These are phyloP conservation scores for Colletotrichum phormii DNA, from an alignment of 2,329 filamentous ascomycete genomes.

Conservation along the genomic window DNA sequence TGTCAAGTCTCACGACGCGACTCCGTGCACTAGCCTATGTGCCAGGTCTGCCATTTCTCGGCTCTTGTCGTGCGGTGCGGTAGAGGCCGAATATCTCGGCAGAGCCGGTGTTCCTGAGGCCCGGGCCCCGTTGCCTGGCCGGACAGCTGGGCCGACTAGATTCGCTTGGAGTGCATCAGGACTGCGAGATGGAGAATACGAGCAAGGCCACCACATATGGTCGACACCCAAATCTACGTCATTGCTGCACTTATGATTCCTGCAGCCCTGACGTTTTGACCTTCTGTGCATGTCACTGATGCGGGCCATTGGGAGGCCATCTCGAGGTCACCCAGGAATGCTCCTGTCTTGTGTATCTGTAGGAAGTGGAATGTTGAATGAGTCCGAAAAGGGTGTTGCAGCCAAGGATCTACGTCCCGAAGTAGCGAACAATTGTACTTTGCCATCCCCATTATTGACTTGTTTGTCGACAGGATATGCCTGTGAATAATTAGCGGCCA, in stretches of 20 bases:
- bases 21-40: conserved; percentile 12
- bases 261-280: conserved; percentile 4
- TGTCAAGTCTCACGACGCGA: not conserved
- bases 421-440: conserved; percentile 7
- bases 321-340: conserved; percentile 21
- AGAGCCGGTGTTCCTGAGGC: conserved; percentile 22
- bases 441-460: conserved; percentile 5
- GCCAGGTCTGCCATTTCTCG: conserved; percentile 7
- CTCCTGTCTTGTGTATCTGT: conserved; percentile 12
- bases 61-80: conserved; percentile 11
- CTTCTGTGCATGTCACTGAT: not conserved
- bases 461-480: conserved; percentile 8
- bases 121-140: conserved; percentile 25
- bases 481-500: conserved; percentile 1
- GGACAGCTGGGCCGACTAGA: conserved; percentile 20
- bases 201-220: conserved; percentile 3
- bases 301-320: conserved; percentile 3
- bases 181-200: not conserved
- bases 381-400: conserved; percentile 4
- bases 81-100: conserved; percentile 19
- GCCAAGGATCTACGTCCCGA: conserved; percentile 2
- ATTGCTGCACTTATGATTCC: conserved; percentile 15
- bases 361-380: conserved; percentile 14
- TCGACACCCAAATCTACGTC: conserved; percentile 21
- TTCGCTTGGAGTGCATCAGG: not conserved